These are phyloP conservation scores for Starmerella sp. DNA, from an alignment of 805 yeast species.

Conservation along the genomic window DNA sequence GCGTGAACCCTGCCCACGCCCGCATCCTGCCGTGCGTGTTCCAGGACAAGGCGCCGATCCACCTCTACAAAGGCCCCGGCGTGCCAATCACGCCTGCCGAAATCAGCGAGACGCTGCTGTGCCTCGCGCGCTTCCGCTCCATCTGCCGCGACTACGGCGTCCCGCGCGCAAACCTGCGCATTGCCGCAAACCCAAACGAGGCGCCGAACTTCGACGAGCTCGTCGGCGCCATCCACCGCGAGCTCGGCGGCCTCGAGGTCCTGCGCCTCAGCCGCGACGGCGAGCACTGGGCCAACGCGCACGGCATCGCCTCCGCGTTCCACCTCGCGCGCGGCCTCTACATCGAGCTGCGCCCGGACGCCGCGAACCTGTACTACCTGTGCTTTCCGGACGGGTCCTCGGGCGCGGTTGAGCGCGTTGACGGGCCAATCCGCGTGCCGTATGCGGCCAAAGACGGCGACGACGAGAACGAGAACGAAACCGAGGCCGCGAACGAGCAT, in stretches of 20 bases:
- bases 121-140: conserved; percentile 55
- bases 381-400: conserved; percentile 43
- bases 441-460: background rate
- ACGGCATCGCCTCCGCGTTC: conserved; percentile 66
- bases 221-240: conserved; percentile 42
- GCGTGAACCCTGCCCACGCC: conserved; percentile 57
- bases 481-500: background rate
- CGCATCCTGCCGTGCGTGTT: conserved; percentile 68
- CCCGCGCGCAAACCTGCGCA: conserved; percentile 46
- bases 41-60: conserved; percentile 61
- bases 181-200: conserved; percentile 64
- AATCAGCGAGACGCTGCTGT: conserved; percentile 47
- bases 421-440: background rate
- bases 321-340: conserved; percentile 55
- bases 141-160: conserved; percentile 71
- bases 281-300: conserved; percentile 54
- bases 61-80: conserved; percentile 40
- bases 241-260: conserved; percentile 53
- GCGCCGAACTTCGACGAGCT: conserved; percentile 55
- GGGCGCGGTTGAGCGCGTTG: conserved; percentile 27
- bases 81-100: conserved; percentile 30
- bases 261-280: conserved; percentile 47
- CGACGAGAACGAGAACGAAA: background rate
- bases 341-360: conserved; percentile 66
- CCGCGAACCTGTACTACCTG: conserved; percentile 61